Conservation (phyloP, 179 eudicot genomes). For the Pouteria campechiana region DNA sequence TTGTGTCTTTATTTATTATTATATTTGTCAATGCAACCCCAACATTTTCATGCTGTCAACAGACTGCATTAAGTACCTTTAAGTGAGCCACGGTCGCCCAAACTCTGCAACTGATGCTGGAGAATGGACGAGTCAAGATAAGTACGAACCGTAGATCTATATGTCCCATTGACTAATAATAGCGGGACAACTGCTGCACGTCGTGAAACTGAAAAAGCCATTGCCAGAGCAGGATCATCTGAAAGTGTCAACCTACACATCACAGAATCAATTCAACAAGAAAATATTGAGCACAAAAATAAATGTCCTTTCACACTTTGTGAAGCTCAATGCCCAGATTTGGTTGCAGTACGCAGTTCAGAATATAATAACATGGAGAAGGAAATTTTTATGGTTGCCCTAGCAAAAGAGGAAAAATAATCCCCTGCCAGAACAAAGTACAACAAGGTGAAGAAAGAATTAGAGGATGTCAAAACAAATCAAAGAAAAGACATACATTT, state of each 20-base stretch:
- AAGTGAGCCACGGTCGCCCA: constrained; percentile 56
- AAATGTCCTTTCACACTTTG: no score
- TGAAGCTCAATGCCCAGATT: no score
- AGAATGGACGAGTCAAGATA: constrained; percentile 95
- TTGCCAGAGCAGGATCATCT: constrained; percentile 93
- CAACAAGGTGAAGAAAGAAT: no score
- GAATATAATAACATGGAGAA: no score
- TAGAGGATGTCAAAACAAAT: neutral
- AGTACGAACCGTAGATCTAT: constrained; percentile 61
- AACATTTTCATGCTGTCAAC: no score
- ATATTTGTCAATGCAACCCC: no score
- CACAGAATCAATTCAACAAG: constrained; percentile 5
- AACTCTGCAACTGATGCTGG: constrained; percentile 84
- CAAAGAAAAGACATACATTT: constrained; percentile 38
- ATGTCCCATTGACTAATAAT: constrained; percentile 88
- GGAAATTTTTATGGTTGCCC: neutral
- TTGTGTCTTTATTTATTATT: no score
- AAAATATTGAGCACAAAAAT: neutral
- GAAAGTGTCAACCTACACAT: constrained; percentile 68
- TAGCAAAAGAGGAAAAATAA: neutral
- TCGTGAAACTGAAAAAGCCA: constrained; percentile 95
- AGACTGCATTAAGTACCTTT: constrained; percentile 81
- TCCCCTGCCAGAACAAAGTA: no score
- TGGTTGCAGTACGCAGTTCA: no score
- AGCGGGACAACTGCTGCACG: constrained; percentile 90